Evolutionary conservation across 371 early-diverging fungal genomes (phyloP), one percentile per base, ranked within the genome.

Genomic region (Apophysomyces sp.): DNA sequence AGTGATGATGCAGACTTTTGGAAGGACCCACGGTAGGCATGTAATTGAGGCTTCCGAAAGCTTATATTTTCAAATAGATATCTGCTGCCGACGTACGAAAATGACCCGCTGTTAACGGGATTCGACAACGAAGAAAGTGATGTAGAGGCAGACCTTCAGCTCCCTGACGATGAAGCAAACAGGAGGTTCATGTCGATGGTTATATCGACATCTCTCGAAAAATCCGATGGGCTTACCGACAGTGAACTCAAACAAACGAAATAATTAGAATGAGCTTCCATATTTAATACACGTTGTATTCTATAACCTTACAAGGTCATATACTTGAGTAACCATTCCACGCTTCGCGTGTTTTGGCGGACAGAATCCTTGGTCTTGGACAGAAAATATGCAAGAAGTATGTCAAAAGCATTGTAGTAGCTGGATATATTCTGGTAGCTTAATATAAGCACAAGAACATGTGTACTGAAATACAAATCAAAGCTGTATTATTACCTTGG

Each of bases 31-130:
- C 84, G 87, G 79, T 86, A 79, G 58, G 71, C 9, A 21, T n/a
- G 4, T 4, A 58, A 21, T 15, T 15, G 6, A 9, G 15, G 3
- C 1, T 2, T 44, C n/a, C 15, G 24, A 36, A 26, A 30, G 32
- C n/a, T 58, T 34, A 51, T 55, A 2, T 40, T n/a, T n/a, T 40
- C 29, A 31, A 26, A 18, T 64, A 81, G 78, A 41, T 85, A 83
- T 62, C 71, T 95, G 52, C 77, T 92, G 53, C 98, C 98, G 0
- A 88, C 86, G 7, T 83, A 92, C 58, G 95, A 94, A 40, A 89
- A 89, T 62, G 98, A 97, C 66, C 94, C 94, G 18, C 69, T 97
- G 37, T 69, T 97, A 63, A 91, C 88, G 66, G 86, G 83, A 39
- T 87, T 93, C 66, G 90, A 87, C 55, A 81, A 80, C 15, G 81